phyloP scores from a whole-genome alignment of 148 eudicot genomes.

The Amaranthus cruentus region DNA sequence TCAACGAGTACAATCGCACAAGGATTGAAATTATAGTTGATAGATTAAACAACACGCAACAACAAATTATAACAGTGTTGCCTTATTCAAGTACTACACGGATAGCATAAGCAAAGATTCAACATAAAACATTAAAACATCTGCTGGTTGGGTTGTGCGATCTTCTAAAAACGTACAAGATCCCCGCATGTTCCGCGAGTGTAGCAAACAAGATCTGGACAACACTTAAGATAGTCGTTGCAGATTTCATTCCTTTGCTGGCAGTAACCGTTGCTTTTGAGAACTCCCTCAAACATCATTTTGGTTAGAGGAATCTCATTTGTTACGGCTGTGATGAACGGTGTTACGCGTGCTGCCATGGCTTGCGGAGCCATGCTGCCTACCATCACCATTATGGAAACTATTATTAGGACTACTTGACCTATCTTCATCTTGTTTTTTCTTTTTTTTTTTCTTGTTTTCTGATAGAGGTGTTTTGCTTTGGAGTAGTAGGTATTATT shows the following conservation, averaged over 20 bases:
- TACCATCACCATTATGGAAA: background rate
- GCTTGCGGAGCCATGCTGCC: background rate
- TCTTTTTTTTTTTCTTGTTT: background rate
- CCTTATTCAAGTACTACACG: too few relatives aligned
- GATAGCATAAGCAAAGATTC: too few relatives aligned
- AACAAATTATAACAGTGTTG: too few relatives aligned
- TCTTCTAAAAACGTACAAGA: background rate
- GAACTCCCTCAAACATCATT: background rate
- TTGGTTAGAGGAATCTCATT: background rate
- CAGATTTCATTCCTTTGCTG: background rate
- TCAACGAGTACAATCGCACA: too few relatives aligned
- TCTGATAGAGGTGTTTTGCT: background rate
- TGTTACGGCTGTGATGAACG: background rate
- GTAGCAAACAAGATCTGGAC: conserved; percentile 6
- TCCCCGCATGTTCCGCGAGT: background rate
- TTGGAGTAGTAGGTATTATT: background rate
- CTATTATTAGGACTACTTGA: background rate
- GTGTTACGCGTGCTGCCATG: background rate
- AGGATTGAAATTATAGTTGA: too few relatives aligned
- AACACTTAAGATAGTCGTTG: background rate
- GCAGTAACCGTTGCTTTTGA: background rate
- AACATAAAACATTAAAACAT: too few relatives aligned
- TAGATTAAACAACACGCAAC: too few relatives aligned
- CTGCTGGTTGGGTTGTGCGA: too few relatives aligned
- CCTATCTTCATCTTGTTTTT: background rate